Evolutionary conservation across 1,139 yeast species (phyloP).

Genomic region (Yamadazyma atlantica): DNA sequence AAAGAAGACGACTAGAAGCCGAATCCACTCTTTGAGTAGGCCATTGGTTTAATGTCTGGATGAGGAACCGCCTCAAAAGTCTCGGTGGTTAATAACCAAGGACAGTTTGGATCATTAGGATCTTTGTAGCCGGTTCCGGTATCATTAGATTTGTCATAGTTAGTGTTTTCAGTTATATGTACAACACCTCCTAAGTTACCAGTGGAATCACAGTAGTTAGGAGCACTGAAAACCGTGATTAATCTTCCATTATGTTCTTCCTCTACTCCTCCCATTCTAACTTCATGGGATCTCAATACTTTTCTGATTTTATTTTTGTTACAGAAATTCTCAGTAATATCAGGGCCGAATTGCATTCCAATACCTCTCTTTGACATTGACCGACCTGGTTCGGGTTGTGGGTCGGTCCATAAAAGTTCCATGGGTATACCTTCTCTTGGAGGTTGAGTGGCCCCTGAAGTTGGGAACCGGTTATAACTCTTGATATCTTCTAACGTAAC

Average conservation of each 20-base stretch:
- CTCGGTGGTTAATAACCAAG: slow-evolving; percentile 51
- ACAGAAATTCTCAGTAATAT: slow-evolving; percentile 80
- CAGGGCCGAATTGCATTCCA: slow-evolving; percentile 97
- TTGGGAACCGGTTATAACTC: slow-evolving; percentile 62
- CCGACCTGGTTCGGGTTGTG: slow-evolving; percentile 75
- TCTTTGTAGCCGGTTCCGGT: slow-evolving; percentile 56
- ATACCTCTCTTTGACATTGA: slow-evolving; percentile 92
- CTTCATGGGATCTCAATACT: slow-evolving; percentile 92
- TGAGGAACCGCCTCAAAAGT: slow-evolving; percentile 83
- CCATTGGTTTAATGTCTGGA: slow-evolving; percentile 94
- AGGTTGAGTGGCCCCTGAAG: slow-evolving; percentile 67
- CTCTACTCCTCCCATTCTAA: slow-evolving; percentile 87
- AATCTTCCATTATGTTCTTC: slow-evolving; percentile 83
- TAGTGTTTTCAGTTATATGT: slow-evolving; percentile 47
- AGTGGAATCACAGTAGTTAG: slow-evolving; percentile 91
- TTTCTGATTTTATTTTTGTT: slow-evolving; percentile 69
- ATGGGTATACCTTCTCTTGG: slow-evolving; percentile 90
- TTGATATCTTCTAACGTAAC: slow-evolving; percentile 74
- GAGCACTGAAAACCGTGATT: slow-evolving; percentile 94
- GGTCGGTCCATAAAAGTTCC: slow-evolving; percentile 98
- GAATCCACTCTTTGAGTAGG: slow-evolving; percentile 71
- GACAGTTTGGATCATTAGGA: slow-evolving; percentile 40
- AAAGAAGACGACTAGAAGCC: slow-evolving; percentile 30
- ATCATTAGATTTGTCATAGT: slow-evolving; percentile 31
- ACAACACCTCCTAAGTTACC: slow-evolving; percentile 91